Evolutionary conservation across 1,139 yeast genomes (phyloP).

Genomic region (Yamadazyma dendronema): DNA sequence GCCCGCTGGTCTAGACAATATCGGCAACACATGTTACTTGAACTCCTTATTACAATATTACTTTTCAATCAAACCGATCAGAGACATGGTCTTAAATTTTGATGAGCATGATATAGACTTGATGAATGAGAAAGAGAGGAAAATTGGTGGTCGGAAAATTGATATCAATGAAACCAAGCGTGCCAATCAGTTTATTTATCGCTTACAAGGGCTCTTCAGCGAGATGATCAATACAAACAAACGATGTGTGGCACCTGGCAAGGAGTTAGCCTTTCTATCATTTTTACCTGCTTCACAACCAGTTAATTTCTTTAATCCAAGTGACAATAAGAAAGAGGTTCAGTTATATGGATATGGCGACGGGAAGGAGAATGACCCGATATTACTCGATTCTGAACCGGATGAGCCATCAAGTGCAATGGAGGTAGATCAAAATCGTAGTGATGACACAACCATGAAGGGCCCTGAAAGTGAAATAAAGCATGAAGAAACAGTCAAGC

Average conservation of each 20-base stretch:
- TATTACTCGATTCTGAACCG: slow-evolving; percentile 12
- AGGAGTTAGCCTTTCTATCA: slow-evolving; percentile 84
- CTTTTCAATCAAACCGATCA: slow-evolving; percentile 78
- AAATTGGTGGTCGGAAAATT: slow-evolving; percentile 85
- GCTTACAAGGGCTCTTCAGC: slow-evolving; percentile 63
- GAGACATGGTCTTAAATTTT: slow-evolving; percentile 63
- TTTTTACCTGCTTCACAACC: slow-evolving; percentile 73
- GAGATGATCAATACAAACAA: slow-evolving; percentile 64
- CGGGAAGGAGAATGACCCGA: slow-evolving; percentile 9
- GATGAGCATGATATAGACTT: slow-evolving; percentile 28
- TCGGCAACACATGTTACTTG: slow-evolving; percentile 93
- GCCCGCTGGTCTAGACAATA: slow-evolving; percentile 91
- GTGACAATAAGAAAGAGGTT: too few relatives aligned
- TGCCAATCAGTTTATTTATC: slow-evolving; percentile 76
- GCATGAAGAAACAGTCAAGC: slow-evolving; percentile 3
- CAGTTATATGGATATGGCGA: slow-evolving; percentile 10
- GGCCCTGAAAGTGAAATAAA: slow-evolving; percentile 1
- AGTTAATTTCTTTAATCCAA: slow-evolving; percentile 48
- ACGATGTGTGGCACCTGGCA: slow-evolving; percentile 75
- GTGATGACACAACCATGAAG: not conserved
- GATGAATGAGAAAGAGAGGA: slow-evolving; percentile 34
- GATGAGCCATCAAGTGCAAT: slow-evolving; percentile 6
- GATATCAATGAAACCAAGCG: slow-evolving; percentile 71
- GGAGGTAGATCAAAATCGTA: slow-evolving; percentile 7
- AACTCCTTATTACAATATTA: slow-evolving; percentile 88